Percentiles rank a stretch among this genome's conserved stretches.
Conservation (phyloP, 805 yeast species). For the Myxozyma udenii region DNA sequence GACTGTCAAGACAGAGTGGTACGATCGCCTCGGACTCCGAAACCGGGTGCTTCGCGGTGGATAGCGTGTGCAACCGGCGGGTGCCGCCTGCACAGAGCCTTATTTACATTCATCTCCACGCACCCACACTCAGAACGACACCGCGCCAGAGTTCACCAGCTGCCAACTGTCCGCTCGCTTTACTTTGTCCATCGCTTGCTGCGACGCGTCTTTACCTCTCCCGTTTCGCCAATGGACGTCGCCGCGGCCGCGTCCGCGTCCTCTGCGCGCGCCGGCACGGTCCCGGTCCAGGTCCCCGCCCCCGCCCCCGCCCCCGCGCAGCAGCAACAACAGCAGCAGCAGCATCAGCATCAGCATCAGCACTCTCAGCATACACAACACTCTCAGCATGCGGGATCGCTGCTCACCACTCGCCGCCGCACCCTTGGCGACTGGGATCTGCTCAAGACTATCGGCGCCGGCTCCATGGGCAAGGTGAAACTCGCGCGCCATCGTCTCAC, state of each 20-base stretch:
- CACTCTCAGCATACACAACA: not conserved
- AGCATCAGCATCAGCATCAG: not conserved
- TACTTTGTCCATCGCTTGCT: too few species aligned
- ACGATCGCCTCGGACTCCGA: too few species aligned
- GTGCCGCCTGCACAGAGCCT: too few species aligned
- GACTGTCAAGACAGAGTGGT: too few species aligned
- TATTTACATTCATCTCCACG: too few species aligned
- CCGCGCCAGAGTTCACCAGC: too few species aligned
- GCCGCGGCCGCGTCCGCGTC: not conserved
- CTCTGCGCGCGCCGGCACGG: slow-evolving; percentile 1
- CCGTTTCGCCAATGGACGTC: not conserved
- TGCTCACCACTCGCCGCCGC: slow-evolving; percentile 60
- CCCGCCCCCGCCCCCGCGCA: not conserved
- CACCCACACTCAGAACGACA: too few species aligned
- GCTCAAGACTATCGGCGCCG: slow-evolving; percentile 92
- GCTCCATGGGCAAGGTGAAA: slow-evolving; percentile 98
- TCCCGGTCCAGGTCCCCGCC: not conserved
- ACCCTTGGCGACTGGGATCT: slow-evolving; percentile 97
- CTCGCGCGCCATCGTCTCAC: slow-evolving; percentile 82
- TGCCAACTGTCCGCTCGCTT: too few species aligned
- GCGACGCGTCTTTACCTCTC: too few species aligned
- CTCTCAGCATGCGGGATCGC: slow-evolving; percentile 2
- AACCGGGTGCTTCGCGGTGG: too few species aligned
- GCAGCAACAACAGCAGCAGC: not conserved
- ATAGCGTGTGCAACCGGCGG: too few species aligned